Conservation (phyloP, 163 green algal species). For the Chloroidium sp. region DNA sequence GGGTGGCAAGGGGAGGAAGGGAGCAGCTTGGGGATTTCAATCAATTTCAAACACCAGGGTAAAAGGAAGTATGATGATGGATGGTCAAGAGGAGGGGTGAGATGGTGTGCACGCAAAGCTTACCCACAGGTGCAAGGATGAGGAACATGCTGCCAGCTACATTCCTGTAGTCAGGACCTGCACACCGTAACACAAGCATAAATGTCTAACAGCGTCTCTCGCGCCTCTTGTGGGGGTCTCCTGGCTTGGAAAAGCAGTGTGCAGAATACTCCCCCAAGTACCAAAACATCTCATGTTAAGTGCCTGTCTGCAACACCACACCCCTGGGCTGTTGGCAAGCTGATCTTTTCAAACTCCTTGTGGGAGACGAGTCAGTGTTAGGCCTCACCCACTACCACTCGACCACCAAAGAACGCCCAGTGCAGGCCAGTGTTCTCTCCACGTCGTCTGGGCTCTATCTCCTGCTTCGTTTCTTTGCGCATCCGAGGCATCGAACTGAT, state of each 20-base stretch:
- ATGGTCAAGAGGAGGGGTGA: background rate
- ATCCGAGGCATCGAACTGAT: background rate
- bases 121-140: constrained; percentile 52
- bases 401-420: constrained; percentile 24
- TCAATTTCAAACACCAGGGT: background rate
- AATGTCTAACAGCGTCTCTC: too few species aligned
- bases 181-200: background rate
- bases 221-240: too few species aligned
- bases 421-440: constrained; percentile 35
- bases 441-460: constrained; percentile 8
- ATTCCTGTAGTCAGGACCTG: constrained; percentile 73
- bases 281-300: too few species aligned
- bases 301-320: too few species aligned
- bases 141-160: constrained; percentile 50
- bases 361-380: too few species aligned
- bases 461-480: background rate
- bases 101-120: background rate
- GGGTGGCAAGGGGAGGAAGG: background rate
- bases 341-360: too few species aligned
- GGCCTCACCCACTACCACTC: constrained; percentile 27
- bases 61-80: background rate
- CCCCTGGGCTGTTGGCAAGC: too few species aligned
- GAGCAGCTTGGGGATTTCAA: background rate
- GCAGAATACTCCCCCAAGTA: too few species aligned
- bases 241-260: too few species aligned